phyloP scores from a whole-genome alignment of 2,329 filamentous ascomycete species.

The Pestalotiopsis sp. region DNA sequence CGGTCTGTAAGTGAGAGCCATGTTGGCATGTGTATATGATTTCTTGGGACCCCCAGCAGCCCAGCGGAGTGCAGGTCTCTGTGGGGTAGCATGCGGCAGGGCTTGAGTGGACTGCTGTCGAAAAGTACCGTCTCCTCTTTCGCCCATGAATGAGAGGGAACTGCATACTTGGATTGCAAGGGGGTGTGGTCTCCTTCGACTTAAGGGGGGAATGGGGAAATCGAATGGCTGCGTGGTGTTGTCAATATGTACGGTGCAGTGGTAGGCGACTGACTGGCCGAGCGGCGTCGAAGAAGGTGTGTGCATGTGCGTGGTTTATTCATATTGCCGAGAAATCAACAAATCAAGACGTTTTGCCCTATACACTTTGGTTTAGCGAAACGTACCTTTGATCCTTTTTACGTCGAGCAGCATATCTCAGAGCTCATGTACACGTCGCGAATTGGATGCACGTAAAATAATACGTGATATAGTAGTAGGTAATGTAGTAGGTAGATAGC shows the following conservation, averaged over 20 bases:
- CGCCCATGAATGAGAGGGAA: neutral
- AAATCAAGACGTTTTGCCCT: neutral
- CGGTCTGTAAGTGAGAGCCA: neutral
- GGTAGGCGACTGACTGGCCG: neutral
- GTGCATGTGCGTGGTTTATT: neutral
- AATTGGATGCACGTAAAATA: neutral
- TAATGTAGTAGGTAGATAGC: neutral
- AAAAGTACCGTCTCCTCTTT: neutral
- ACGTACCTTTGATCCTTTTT: neutral
- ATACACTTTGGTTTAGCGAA: neutral
- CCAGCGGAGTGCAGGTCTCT: neutral
- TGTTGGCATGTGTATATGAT: neutral
- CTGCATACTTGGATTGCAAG: neutral
- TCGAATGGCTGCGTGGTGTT: neutral
- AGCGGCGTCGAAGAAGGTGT: neutral
- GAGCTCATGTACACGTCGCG: neutral
- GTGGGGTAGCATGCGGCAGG: slow-evolving; percentile 2
- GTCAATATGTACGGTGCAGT: neutral
- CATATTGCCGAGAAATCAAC: neutral
- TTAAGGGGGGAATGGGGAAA: neutral
- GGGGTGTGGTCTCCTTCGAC: neutral
- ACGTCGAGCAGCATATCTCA: neutral
- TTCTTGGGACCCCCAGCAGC: neutral
- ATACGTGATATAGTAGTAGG: no score
- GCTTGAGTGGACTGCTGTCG: neutral